Base-by-base conservation (phyloP, 208 protist species). In the Balamuthia mandrillaris region DNA sequence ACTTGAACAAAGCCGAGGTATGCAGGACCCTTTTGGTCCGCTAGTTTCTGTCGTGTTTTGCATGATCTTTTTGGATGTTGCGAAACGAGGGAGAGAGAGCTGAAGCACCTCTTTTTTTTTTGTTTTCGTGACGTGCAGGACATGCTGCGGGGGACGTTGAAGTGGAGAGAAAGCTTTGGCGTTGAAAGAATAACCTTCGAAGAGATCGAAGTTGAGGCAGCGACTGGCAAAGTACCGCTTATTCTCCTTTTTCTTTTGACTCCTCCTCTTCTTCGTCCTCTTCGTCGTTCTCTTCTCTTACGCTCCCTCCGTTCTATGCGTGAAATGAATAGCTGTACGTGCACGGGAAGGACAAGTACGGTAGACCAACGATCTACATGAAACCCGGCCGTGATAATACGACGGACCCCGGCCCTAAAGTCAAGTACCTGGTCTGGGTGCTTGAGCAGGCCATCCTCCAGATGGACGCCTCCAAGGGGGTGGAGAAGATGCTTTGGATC, bases 401-500 rank as follows among this genome's bases (percentile, higher is more conserved):
- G 3, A 79, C 44, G n/a, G 70, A 79, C 21, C 70, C 47, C 47
- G 70, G 54, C 42, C 54, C 60, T 49, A 79, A 79, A 45, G 68
- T 77, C 31, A 79, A 79, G 70, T 79, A 79, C 18, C 70, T 79
- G 3, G 70, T 79, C 21, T 79, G 70, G 70, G 60, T 79, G 7
- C 39, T 79, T 16, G 70, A 79, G 70, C 70, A 79, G 27, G 70
- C 70, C 47, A 44, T 79, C 31, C 47, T 49, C 2, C 29, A 42
- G 12, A 79, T 79, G 70, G 70, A 79, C 6, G 70, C 70, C 29
- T 79, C 70, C 0, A 56, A 60, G 31, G 70, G 70, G 14, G 70
- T 79, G 45, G 70, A 79, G 70, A 79, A 79, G 70, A 79, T 79
- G 70, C 47, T 79, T 9, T 79, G 70, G 70, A 31, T 79, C 9